phyloP scores from a whole-genome alignment of 352 stramenopile species.

The Globisporangium takayamanum region DNA sequence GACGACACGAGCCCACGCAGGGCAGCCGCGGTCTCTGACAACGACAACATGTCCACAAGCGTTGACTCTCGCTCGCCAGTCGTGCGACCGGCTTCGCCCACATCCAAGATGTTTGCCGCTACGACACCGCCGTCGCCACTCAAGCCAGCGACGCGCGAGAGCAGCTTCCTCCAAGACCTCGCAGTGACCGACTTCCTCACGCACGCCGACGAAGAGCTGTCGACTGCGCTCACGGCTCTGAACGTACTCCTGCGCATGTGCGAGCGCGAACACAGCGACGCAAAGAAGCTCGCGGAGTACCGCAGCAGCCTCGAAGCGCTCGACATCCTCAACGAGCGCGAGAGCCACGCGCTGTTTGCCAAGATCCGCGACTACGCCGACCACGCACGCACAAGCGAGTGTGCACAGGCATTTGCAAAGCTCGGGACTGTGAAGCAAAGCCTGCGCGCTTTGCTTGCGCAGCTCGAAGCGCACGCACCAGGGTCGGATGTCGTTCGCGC shows the following conservation, averaged over 20 bases:
- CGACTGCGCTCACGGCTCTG: constrained; percentile 65
- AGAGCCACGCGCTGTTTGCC: constrained; percentile 47
- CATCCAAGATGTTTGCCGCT: no score
- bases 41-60: no score
- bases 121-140: not conserved
- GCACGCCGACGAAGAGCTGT: constrained; percentile 70
- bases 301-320: constrained; percentile 54
- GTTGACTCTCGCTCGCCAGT: not conserved
- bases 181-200: constrained; percentile 64
- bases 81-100: not conserved
- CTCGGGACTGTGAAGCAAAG: constrained; percentile 49
- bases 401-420: constrained; percentile 38
- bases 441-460: constrained; percentile 49
- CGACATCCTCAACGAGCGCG: constrained; percentile 58
- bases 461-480: constrained; percentile 37
- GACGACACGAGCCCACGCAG: not conserved
- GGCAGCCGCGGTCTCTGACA: no score
- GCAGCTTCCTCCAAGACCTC: constrained; percentile 53
- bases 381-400: constrained; percentile 24
- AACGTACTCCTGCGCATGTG: constrained; percentile 72
- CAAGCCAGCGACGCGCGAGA: constrained; percentile 16
- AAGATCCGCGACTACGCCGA: constrained; percentile 20
- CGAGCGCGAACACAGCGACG: constrained; percentile 42
- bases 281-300: constrained; percentile 58
- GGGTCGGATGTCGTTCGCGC: constrained; percentile 43